These are phyloP conservation scores for Kandelia obovata DNA, from an alignment of 345 rosid genomes.

Conservation along the genomic window DNA sequence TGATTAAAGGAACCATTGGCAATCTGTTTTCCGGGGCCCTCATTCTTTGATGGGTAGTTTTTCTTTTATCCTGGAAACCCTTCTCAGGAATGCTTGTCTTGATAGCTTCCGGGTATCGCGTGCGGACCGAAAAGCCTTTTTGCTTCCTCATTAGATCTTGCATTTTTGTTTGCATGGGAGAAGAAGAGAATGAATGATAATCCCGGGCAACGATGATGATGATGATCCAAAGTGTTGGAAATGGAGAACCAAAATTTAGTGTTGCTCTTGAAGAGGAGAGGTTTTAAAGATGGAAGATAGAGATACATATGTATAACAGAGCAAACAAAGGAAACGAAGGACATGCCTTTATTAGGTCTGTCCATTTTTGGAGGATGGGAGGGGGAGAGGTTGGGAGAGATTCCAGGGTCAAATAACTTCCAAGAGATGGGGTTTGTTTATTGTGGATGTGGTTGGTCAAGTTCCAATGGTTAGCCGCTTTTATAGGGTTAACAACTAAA, in stretches of 20 bases:
- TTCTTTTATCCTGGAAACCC: not conserved
- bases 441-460: conserved; percentile 5
- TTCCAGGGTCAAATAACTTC: not conserved
- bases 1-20: conserved; percentile 12
- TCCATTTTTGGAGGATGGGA: conserved; percentile 11
- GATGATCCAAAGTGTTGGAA: conserved; percentile 60
- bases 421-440: not conserved
- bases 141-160: conserved; percentile 28
- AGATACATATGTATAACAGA: conserved; percentile 39
- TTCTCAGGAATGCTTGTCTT: conserved; percentile 8
- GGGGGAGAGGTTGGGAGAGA: not conserved
- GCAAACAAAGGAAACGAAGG: conserved; percentile 36
- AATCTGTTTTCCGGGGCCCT: conserved; percentile 17
- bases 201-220: conserved; percentile 63
- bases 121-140: conserved; percentile 10
- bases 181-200: conserved; percentile 46
- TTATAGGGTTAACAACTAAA: too few relatives aligned
- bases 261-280: conserved; percentile 50
- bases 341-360: conserved; percentile 22
- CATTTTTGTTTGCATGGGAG: conserved; percentile 20
- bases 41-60: not conserved
- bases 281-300: conserved; percentile 47
- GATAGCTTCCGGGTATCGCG: conserved; percentile 12
- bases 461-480: not conserved
- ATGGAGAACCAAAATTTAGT: conserved; percentile 61